Percentiles rank a stretch among this genome's conserved stretches.
Evolutionary conservation across 2,329 filamentous ascomycete genomes (phyloP).

Genomic region (Cladophialophora chaetospira): DNA sequence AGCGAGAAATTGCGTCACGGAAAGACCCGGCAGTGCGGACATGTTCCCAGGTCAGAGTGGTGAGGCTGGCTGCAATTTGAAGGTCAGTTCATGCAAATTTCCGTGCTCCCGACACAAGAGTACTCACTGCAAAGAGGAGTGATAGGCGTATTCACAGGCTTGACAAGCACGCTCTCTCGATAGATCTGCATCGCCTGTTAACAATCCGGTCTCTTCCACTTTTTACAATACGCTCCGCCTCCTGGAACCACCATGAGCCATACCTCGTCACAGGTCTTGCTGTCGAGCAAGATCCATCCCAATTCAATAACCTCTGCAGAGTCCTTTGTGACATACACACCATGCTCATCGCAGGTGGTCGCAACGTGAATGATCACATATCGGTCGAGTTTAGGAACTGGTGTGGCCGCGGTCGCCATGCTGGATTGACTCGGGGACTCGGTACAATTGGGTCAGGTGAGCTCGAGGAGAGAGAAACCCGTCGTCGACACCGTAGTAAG

Average conservation of each 20-base stretch:
- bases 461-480: neutral
- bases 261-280: conserved; percentile 91
- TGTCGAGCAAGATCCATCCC: conserved; percentile 94
- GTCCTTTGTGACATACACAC: conserved; percentile 98
- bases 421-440: conserved; percentile 33
- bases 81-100: conserved; percentile 27
- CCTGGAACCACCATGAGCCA: conserved; percentile 38
- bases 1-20: conserved; percentile 92
- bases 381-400: conserved; percentile 80
- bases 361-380: conserved; percentile 98
- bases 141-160: conserved; percentile 97
- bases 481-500: conserved; percentile 1
- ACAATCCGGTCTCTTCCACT: neutral
- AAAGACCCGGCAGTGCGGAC: conserved; percentile 96
- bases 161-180: conserved; percentile 94
- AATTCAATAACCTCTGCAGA: conserved; percentile 99
- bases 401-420: conserved; percentile 50
- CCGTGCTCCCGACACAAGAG: conserved; percentile 18
- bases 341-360: conserved; percentile 98
- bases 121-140: conserved; percentile 97
- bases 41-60: conserved; percentile 98
- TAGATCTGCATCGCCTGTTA: conserved; percentile 65
- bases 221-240: conserved; percentile 9
- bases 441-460: conserved; percentile 4
- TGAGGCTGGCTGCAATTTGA: conserved; percentile 74